Percentiles rank a stretch among this genome's conserved stretches.
Evolutionary conservation across 164 flowering plant species (phyloP).

Genomic region (Sedum album): DNA sequence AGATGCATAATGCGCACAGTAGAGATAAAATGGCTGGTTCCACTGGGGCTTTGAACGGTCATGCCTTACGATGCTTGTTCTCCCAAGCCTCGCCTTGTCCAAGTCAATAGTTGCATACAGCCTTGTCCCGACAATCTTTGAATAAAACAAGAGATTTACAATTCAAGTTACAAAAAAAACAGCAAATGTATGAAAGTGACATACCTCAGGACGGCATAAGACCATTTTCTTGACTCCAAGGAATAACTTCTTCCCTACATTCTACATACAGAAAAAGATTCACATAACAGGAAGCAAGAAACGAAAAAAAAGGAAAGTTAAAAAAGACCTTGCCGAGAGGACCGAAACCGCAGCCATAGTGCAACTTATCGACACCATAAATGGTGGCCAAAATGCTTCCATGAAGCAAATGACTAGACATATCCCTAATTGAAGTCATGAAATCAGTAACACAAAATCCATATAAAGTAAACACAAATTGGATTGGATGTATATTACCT

Average conservation of each 20-base stretch:
- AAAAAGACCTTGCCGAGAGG: slow-evolving; percentile 27
- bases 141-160: slow-evolving; percentile 1
- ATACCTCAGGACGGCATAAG: slow-evolving; percentile 8
- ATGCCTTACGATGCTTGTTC: slow-evolving; percentile 36
- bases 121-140: slow-evolving; percentile 18
- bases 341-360: slow-evolving; percentile 24
- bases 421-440: too few relatives aligned
- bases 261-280: not conserved
- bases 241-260: slow-evolving; percentile 3
- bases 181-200: too few relatives aligned
- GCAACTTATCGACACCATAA: slow-evolving; percentile 26
- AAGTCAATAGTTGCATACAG: slow-evolving; percentile 57
- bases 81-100: slow-evolving; percentile 49
- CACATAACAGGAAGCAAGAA: not conserved
- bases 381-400: slow-evolving; percentile 36
- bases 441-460: not conserved
- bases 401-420: slow-evolving; percentile 33
- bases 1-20: slow-evolving; percentile 67
- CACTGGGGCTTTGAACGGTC: slow-evolving; percentile 45
- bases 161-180: slow-evolving; percentile 11
- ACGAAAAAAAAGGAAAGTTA: not conserved
- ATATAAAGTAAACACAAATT: not conserved
- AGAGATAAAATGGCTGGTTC: slow-evolving; percentile 58
- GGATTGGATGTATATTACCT: too few relatives aligned
- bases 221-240: slow-evolving; percentile 8